Percentiles rank a stretch among this genome's conserved stretches.
phyloP scores from a whole-genome alignment of 23 red algal genomes.

The Gracilaria domingensis region DNA sequence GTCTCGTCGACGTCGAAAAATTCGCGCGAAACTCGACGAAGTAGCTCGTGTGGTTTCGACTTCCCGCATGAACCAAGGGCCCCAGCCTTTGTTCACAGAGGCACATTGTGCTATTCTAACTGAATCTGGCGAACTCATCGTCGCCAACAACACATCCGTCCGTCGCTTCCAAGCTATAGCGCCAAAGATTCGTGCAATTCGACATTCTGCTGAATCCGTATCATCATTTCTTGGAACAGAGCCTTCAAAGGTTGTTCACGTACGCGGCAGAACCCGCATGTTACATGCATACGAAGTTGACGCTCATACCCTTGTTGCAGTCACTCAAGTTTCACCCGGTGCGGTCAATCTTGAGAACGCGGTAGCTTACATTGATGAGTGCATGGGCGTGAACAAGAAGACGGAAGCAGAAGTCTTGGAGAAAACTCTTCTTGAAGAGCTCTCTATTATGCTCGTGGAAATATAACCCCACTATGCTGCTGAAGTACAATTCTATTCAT shows the following conservation, averaged over 20 bases:
- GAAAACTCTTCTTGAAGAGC: conserved; percentile 26
- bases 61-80: conserved; percentile 27
- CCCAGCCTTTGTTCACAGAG: conserved; percentile 36
- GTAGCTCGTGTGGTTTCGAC: conserved; percentile 44
- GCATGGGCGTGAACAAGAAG: conserved; percentile 37
- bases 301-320: conserved; percentile 51
- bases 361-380: conserved; percentile 56
- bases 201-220: conserved; percentile 28
- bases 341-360: conserved; percentile 53
- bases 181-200: conserved; percentile 54
- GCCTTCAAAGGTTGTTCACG: conserved; percentile 38
- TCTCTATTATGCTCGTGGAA: background rate
- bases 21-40: conserved; percentile 70
- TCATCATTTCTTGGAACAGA: conserved; percentile 26
- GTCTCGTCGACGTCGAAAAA: conserved; percentile 63
- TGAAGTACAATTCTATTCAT: background rate
- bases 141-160: conserved; percentile 39
- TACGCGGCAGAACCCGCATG: conserved; percentile 28
- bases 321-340: conserved; percentile 52
- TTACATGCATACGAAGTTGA: conserved; percentile 56
- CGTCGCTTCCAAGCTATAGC: conserved; percentile 52
- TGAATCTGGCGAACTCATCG: conserved; percentile 48
- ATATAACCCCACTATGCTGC: background rate
- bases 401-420: background rate
- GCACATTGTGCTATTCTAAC: conserved; percentile 65